These are phyloP conservation scores for Ammopiptanthus mongolicus DNA, from an alignment of 306 rosid species.

Conservation along the genomic window DNA sequence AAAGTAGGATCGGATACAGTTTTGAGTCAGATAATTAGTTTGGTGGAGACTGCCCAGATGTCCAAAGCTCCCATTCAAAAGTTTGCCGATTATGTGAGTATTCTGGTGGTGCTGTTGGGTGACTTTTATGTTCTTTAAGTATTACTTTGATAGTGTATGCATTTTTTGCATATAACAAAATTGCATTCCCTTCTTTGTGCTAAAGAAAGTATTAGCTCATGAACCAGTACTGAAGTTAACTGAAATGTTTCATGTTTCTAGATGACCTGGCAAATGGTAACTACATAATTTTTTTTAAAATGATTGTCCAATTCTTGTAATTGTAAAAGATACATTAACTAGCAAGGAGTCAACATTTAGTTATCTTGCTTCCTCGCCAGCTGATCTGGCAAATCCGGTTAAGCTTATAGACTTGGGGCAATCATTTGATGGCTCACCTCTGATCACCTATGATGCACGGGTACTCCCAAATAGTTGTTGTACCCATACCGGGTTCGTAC, in stretches of 20 bases:
- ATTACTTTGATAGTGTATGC: neutral
- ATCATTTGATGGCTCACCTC: conserved; percentile 7
- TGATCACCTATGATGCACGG: neutral
- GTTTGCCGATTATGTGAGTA: conserved; percentile 90
- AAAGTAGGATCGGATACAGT: conserved; percentile 81
- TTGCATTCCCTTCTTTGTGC: neutral
- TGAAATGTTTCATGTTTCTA: conserved; percentile 10
- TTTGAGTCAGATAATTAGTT: conserved; percentile 79
- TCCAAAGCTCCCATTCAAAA: conserved; percentile 95
- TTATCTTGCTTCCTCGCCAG: neutral
- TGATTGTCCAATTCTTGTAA: neutral
- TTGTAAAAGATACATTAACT: neutral
- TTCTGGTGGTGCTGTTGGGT: conserved; percentile 2
- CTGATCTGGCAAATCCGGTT: neutral
- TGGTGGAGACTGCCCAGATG: conserved; percentile 96
- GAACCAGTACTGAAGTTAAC: neutral
- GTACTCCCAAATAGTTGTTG: too few relatives aligned
- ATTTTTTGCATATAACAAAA: neutral
- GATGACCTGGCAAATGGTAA: neutral
- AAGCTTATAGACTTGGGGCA: neutral
- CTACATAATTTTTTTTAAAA: neutral
- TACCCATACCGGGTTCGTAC: too few relatives aligned
- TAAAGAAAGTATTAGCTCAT: neutral
- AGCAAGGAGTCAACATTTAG: neutral
- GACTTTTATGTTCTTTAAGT: neutral